Percentiles rank a stretch among this genome's conserved stretches.
phyloP scores from a whole-genome alignment of 768 basidiomycete species.

The Amanita thiersii region DNA sequence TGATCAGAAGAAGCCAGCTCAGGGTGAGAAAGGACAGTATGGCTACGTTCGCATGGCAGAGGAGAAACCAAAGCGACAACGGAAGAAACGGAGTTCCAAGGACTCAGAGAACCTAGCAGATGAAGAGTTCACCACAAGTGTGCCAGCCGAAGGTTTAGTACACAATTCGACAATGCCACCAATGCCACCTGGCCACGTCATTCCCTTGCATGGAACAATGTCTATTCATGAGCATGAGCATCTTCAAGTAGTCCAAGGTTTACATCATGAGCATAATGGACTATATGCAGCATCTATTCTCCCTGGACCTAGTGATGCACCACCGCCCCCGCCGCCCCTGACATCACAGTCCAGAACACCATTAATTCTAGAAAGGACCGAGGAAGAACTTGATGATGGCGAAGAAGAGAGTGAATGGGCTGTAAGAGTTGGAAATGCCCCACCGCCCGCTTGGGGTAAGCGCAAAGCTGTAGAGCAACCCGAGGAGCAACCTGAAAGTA shows the following conservation, averaged over 20 bases:
- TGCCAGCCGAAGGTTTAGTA: conserved; percentile 14
- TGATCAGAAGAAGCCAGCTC: conserved; percentile 56
- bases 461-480: conserved; percentile 36
- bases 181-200: conserved; percentile 8
- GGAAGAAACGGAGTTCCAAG: conserved; percentile 37
- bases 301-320: conserved; percentile 9
- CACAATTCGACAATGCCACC: conserved; percentile 3
- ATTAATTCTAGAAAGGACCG: conserved; percentile 19
- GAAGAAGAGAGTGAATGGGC: conserved; percentile 59
- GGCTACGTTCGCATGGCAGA: conserved; percentile 74
- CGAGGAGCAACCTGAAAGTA: conserved; percentile 17
- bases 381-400: conserved; percentile 61
- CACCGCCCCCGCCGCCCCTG: too few relatives aligned
- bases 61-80: conserved; percentile 51
- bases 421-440: conserved; percentile 51
- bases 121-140: conserved; percentile 14
- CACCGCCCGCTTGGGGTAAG: conserved; percentile 67
- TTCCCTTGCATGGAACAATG: conserved; percentile 11
- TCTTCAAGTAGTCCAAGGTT: conserved; percentile 11
- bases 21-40: conserved; percentile 76
- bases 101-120: conserved; percentile 11
- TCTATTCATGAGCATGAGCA: conserved; percentile 7
- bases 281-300: conserved; percentile 11
- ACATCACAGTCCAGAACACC: conserved; percentile 8
- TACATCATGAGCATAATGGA: conserved; percentile 13